A percentile compares a stretch with the other conserved stretches of the same genome.
Evolutionary conservation across 345 rosid genomes (phyloP).

Genomic region (Triadica sebifera): DNA sequence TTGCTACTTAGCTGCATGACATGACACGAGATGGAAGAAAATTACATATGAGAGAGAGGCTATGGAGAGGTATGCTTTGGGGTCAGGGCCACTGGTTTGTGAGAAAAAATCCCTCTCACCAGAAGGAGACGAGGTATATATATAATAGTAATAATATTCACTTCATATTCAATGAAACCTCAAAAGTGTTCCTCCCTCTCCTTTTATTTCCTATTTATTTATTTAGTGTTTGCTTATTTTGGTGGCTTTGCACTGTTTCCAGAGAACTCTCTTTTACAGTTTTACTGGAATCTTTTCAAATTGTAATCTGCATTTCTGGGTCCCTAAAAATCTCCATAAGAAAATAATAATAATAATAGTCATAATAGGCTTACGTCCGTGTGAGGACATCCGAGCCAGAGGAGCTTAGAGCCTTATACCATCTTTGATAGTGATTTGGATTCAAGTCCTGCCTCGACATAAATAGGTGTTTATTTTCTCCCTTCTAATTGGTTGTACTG

Average conservation of each 20-base stretch:
- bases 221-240: neutral
- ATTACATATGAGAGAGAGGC: neutral
- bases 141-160: neutral
- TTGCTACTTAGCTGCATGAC: conserved; percentile 46
- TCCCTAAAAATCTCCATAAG: no score
- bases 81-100: conserved; percentile 32
- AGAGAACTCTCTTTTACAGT: neutral
- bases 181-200: neutral
- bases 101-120: conserved; percentile 32
- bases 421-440: no score
- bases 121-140: conserved; percentile 41
- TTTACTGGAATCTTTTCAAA: neutral
- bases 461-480: no score
- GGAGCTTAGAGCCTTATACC: no score
- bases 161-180: neutral
- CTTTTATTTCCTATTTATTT: neutral
- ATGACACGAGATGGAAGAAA: conserved; percentile 39
- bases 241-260: conserved; percentile 18
- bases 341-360: no score
- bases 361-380: no score
- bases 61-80: conserved; percentile 1
- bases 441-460: no score
- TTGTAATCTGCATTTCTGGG: no score
- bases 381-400: no score
- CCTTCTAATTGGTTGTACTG: no score